Evolutionary conservation across 1,284 basidiomycete genomes (phyloP).

Genomic region (Ganoderma boninense): DNA sequence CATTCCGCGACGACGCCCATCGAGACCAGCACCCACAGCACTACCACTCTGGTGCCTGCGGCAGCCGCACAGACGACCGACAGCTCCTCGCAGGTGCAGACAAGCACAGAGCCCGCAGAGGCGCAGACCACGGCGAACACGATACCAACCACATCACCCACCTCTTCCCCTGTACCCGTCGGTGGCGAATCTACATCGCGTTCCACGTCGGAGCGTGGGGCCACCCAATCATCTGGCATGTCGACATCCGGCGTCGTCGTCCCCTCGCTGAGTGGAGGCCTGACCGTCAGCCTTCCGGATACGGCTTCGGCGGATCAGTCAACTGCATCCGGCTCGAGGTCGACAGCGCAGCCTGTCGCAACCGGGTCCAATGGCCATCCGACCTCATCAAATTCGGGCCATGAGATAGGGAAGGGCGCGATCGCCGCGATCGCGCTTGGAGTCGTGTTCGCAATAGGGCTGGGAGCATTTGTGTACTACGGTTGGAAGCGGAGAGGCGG

Average conservation of each 20-base stretch:
- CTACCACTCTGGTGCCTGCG: neutral
- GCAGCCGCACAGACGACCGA: neutral
- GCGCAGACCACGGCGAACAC: neutral
- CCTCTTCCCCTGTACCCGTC: neutral
- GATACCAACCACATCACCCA: neutral
- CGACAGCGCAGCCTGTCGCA: neutral
- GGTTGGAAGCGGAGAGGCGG: constrained; percentile 6
- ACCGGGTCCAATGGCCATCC: neutral
- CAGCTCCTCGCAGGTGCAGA: neutral
- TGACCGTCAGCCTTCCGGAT: neutral
- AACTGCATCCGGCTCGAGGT: neutral
- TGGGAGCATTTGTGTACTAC: constrained; percentile 6
- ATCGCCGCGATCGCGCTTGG: constrained; percentile 22
- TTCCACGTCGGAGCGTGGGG: neutral
- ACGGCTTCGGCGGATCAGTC: neutral
- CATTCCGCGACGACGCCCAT: neutral
- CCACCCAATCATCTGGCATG: neutral
- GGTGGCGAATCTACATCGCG: neutral
- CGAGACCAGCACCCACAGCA: neutral
- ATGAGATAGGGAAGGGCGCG: constrained; percentile 12
- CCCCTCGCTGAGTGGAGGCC: neutral
- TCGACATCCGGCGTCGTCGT: neutral
- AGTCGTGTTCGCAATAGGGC: constrained; percentile 4
- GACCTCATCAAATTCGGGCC: neutral
- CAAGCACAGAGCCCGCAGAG: neutral